These are phyloP conservation scores for Fibroporia radiculosa DNA, from an alignment of 768 basidiomycete species.

Conservation along the genomic window DNA sequence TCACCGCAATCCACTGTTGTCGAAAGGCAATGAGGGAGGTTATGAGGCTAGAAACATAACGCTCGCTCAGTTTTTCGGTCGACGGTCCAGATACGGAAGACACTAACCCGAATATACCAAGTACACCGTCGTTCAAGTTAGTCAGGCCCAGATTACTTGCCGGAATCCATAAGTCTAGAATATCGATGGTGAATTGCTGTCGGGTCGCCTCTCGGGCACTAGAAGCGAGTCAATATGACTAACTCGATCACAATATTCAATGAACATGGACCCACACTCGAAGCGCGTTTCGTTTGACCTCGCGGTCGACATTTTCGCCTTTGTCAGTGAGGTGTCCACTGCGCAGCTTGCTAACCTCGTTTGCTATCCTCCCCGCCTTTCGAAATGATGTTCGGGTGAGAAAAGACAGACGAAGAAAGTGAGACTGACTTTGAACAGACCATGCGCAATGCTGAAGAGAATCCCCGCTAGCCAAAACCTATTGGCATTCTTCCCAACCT, in stretches of 20 bases:
- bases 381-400: not conserved
- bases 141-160: conserved; percentile 72
- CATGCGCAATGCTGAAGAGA: conserved; percentile 65
- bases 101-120: conserved; percentile 81
- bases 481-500: conserved; percentile 58
- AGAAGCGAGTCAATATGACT: not conserved
- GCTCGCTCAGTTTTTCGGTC: not conserved
- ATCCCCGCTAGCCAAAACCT: conserved; percentile 89
- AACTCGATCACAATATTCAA: conserved; percentile 4
- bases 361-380: conserved; percentile 54
- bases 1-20: conserved; percentile 54
- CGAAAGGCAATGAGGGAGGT: conserved; percentile 66
- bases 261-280: conserved; percentile 34
- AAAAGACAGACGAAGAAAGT: not conserved
- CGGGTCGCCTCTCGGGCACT: conserved; percentile 61
- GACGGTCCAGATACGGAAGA: conserved; percentile 9
- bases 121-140: conserved; percentile 72
- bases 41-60: conserved; percentile 39
- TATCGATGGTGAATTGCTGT: conserved; percentile 78
- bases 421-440: conserved; percentile 52
- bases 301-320: conserved; percentile 58
- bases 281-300: conserved; percentile 52
- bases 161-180: conserved; percentile 86
- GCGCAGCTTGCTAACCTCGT: conserved; percentile 49
- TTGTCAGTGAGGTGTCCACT: conserved; percentile 50